A percentile compares a stretch with the other conserved stretches of the same genome.
Evolutionary conservation across 116 monocot genomes (phyloP).

Genomic region (Trichopus zeylanicus): DNA sequence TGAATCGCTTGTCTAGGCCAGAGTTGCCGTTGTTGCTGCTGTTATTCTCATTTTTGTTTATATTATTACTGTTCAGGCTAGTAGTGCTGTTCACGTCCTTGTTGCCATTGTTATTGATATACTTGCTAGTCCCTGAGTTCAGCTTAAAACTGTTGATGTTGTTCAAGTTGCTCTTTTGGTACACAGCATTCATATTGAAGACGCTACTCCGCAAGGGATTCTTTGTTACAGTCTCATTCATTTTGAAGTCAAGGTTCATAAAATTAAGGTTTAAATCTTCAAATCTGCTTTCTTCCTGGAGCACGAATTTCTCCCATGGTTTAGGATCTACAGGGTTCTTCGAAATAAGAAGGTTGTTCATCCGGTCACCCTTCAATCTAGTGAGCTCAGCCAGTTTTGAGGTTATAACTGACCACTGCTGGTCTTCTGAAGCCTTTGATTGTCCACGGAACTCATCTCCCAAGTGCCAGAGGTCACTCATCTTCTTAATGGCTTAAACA

Average conservation of each 20-base stretch:
- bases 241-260: constrained; percentile 62
- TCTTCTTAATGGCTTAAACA: constrained; percentile 6
- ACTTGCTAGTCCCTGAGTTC: constrained; percentile 51
- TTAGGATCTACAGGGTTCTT: constrained; percentile 36
- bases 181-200: constrained; percentile 43
- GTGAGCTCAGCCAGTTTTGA: constrained; percentile 80
- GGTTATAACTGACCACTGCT: constrained; percentile 77
- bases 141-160: constrained; percentile 56
- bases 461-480: constrained; percentile 89
- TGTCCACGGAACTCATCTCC: constrained; percentile 90
- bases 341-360: constrained; percentile 60
- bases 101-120: constrained; percentile 20
- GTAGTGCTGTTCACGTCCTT: constrained; percentile 39
- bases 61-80: constrained; percentile 19
- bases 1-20: constrained; percentile 77
- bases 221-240: constrained; percentile 66
- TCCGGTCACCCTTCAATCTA: constrained; percentile 41
- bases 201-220: constrained; percentile 20
- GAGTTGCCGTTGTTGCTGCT: constrained; percentile 38
- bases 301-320: constrained; percentile 44
- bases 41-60: constrained; percentile 20
- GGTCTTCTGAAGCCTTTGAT: constrained; percentile 69
- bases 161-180: constrained; percentile 39
- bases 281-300: constrained; percentile 60
- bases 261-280: constrained; percentile 45